Percentiles rank a stretch among this genome's conserved stretches.
Conservation (phyloP, 2,329 filamentous ascomycete genomes). For the Ceratocystis smalleyi region DNA sequence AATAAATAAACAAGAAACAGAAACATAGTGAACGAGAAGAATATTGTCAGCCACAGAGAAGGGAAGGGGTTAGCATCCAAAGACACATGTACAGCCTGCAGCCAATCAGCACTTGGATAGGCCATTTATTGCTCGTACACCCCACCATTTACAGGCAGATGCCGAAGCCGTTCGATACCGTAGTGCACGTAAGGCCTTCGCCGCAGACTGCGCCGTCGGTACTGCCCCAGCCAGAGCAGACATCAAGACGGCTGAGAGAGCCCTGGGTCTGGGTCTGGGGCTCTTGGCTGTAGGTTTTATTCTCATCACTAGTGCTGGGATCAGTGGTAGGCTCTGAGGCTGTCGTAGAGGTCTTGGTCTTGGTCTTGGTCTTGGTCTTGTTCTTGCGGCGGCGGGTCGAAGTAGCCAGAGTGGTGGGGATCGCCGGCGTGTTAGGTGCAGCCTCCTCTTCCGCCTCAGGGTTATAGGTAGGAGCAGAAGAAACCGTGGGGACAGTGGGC, state of each 20-base stretch:
- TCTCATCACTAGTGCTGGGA: not conserved
- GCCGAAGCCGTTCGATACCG: not conserved
- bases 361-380: not conserved
- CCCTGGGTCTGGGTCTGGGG: not conserved
- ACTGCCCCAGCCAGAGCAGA: not conserved
- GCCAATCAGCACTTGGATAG: not conserved
- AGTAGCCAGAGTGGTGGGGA: constrained; percentile 2
- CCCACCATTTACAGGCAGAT: not conserved
- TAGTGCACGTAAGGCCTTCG: not conserved
- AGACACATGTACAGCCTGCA: not conserved
- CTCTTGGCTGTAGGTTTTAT: not conserved
- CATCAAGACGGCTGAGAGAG: not conserved
- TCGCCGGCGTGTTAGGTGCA: not conserved
- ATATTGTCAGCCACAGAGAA: not conserved
- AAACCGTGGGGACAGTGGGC: too few relatives aligned
- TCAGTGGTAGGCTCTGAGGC: not conserved
- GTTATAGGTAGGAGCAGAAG: not conserved
- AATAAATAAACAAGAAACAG: not conserved
- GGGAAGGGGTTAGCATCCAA: not conserved
- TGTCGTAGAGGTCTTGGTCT: not conserved
- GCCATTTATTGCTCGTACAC: not conserved
- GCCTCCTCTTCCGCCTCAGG: not conserved
- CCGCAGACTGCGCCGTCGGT: not conserved
- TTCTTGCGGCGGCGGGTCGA: not conserved
- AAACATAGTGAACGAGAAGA: not conserved